Evolutionary conservation across 2,329 filamentous ascomycete genomes (phyloP).

Genomic region (Periconia sp.): DNA sequence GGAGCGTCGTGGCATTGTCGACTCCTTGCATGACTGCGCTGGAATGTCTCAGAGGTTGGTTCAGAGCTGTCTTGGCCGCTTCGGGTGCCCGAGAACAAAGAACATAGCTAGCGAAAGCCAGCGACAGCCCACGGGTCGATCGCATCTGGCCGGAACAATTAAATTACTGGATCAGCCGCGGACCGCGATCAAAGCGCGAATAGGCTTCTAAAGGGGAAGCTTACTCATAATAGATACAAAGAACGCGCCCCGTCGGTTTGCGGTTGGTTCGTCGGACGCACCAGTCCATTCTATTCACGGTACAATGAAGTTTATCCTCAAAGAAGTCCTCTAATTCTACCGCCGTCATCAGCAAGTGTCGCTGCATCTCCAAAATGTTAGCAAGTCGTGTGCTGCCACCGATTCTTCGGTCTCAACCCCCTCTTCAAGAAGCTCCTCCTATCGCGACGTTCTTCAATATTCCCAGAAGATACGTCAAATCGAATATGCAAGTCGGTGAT

Average conservation of each 20-base stretch:
- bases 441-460: constrained; percentile 43
- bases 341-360: constrained; percentile 26
- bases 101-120: constrained; percentile 32
- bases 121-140: constrained; percentile 30
- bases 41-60: constrained; percentile 42
- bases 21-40: constrained; percentile 43
- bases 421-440: constrained; percentile 25
- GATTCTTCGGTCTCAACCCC: constrained; percentile 27
- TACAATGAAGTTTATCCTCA: constrained; percentile 43
- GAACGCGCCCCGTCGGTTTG: constrained; percentile 26
- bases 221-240: constrained; percentile 43
- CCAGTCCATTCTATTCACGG: constrained; percentile 33
- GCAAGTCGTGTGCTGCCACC: constrained; percentile 41
- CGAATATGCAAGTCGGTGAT: constrained; percentile 36
- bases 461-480: constrained; percentile 41
- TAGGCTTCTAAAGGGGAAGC: constrained; percentile 16
- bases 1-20: constrained; percentile 30
- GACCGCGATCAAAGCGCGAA: constrained; percentile 30
- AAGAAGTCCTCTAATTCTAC: constrained; percentile 36
- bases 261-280: constrained; percentile 26
- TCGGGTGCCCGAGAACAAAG: constrained; percentile 44
- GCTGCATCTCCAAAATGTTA: constrained; percentile 35
- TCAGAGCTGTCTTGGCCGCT: constrained; percentile 38
- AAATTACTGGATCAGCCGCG: constrained; percentile 36
- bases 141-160: constrained; percentile 44